A percentile compares a stretch with the other conserved stretches of the same genome.
Evolutionary conservation across 768 basidiomycete genomes (phyloP).

Genomic region (Phanerodontia chrysosporium): DNA sequence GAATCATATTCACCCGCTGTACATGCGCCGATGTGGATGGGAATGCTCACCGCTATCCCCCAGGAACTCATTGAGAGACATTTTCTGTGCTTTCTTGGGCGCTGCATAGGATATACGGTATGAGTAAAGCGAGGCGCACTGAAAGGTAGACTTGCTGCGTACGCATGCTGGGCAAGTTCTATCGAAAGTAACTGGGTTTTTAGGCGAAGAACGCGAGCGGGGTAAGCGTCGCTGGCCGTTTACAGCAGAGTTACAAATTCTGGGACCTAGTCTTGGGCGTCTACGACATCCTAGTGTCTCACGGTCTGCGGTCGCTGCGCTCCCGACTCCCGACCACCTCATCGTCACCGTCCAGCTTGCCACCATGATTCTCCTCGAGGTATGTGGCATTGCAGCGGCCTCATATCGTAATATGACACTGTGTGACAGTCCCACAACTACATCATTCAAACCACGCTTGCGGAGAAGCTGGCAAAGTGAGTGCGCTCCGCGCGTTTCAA

Average conservation of each 20-base stretch:
- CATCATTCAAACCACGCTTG: constrained; percentile 86
- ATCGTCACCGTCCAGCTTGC: neutral
- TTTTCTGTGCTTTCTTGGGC: constrained; percentile 90
- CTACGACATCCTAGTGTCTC: constrained; percentile 6
- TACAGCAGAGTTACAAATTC: constrained; percentile 17
- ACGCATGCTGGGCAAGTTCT: constrained; percentile 29
- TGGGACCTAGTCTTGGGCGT: constrained; percentile 9
- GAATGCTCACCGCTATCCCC: constrained; percentile 69
- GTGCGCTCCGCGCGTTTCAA: constrained; percentile 21
- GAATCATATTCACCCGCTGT: neutral
- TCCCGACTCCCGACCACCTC: neutral
- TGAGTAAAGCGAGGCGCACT: constrained; percentile 5
- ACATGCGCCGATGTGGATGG: constrained; percentile 9
- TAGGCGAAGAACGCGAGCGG: neutral
- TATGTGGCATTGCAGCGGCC: constrained; percentile 36
- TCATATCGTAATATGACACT: too few species aligned
- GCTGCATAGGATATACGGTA: constrained; percentile 39
- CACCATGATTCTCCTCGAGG: constrained; percentile 84
- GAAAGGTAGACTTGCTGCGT: constrained; percentile 4
- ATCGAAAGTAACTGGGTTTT: neutral
- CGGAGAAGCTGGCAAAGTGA: constrained; percentile 84
- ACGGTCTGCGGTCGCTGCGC: constrained; percentile 2
- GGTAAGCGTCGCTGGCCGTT: constrained; percentile 11
- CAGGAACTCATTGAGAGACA: constrained; percentile 89
- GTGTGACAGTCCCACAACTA: constrained; percentile 77